These are phyloP conservation scores for Kwoniella bestiolae DNA, from an alignment of 768 basidiomycete genomes.

Conservation along the genomic window DNA sequence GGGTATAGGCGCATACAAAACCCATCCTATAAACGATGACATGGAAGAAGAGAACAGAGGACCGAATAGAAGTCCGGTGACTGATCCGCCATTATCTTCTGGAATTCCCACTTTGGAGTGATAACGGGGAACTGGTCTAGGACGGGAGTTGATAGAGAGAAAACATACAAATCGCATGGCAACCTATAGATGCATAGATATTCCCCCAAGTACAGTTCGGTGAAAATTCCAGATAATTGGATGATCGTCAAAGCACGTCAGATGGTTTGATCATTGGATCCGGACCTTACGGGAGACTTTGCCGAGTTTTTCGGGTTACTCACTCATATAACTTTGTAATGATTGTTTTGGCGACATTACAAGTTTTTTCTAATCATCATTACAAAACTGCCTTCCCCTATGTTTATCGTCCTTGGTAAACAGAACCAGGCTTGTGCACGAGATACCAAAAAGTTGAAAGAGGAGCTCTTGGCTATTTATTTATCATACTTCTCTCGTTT, in stretches of 20 bases:
- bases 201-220: background rate
- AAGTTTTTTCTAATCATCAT: constrained; percentile 1
- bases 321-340: background rate
- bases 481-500: background rate
- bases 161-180: constrained; percentile 4
- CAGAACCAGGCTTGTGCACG: background rate
- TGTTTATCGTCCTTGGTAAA: background rate
- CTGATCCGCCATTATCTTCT: constrained; percentile 3
- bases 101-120: background rate
- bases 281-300: background rate
- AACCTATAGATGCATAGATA: constrained; percentile 15
- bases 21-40: constrained; percentile 7
- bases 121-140: constrained; percentile 8
- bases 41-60: constrained; percentile 8
- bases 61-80: background rate
- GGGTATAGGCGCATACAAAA: constrained; percentile 12
- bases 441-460: background rate
- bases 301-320: constrained; percentile 5
- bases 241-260: constrained; percentile 26
- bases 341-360: background rate
- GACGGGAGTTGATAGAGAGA: background rate
- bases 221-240: constrained; percentile 1
- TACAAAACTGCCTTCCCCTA: background rate
- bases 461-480: background rate
- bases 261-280: background rate